These are phyloP conservation scores for Diplotaxis tenuifolia DNA, from an alignment of 345 rosid genomes.

Conservation along the genomic window DNA sequence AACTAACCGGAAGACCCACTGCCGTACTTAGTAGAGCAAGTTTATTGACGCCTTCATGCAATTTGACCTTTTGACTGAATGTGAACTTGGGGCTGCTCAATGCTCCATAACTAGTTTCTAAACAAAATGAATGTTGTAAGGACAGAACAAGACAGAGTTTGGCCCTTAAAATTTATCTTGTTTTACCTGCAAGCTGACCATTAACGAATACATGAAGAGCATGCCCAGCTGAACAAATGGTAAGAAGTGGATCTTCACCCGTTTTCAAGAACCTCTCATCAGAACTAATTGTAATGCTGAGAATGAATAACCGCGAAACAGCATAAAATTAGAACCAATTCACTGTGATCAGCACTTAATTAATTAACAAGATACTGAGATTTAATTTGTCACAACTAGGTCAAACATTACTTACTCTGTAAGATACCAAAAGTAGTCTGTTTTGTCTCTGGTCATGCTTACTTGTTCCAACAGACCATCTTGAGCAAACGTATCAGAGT, in stretches of 20 bases:
- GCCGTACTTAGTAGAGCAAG: slow-evolving; percentile 69
- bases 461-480: slow-evolving; percentile 80
- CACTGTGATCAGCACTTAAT: slow-evolving; percentile 63
- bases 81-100: slow-evolving; percentile 46
- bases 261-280: slow-evolving; percentile 49
- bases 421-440: slow-evolving; percentile 95
- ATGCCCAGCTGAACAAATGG: slow-evolving; percentile 68
- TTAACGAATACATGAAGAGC: slow-evolving; percentile 76
- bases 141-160: neutral
- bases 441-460: slow-evolving; percentile 62
- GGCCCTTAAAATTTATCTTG: neutral
- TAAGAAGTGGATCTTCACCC: slow-evolving; percentile 50
- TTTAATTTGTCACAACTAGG: slow-evolving; percentile 37
- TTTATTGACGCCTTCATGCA: slow-evolving; percentile 67
- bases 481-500: slow-evolving; percentile 15
- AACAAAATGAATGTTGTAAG: neutral
- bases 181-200: slow-evolving; percentile 64
- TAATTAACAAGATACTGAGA: slow-evolving; percentile 51
- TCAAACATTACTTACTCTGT: slow-evolving; percentile 62
- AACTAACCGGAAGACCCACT: slow-evolving; percentile 86
- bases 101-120: slow-evolving; percentile 74
- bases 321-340: slow-evolving; percentile 49
- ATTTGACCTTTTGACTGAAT: slow-evolving; percentile 61
- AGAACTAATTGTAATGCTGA: slow-evolving; percentile 35
- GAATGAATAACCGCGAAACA: too few species aligned